A percentile compares a stretch with the other conserved stretches of the same genome.
phyloP scores from a whole-genome alignment of 345 rosid genomes.

The Euphorbia lathyris region DNA sequence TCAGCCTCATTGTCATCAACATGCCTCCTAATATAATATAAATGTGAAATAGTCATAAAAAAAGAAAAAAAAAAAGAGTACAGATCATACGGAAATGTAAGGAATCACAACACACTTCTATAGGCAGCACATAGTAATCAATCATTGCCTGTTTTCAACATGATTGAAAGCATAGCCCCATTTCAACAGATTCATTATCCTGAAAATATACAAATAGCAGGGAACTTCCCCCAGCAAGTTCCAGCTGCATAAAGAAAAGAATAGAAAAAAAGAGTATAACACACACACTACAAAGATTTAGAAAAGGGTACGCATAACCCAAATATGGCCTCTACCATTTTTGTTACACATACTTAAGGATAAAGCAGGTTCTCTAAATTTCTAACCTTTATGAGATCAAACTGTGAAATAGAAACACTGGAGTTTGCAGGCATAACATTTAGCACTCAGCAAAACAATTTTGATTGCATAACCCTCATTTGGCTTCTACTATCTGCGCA shows the following conservation, averaged over 20 bases:
- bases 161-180: neutral
- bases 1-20: constrained; percentile 41
- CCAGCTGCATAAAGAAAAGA: neutral
- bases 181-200: neutral
- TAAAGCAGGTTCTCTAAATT: too few species aligned
- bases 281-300: neutral
- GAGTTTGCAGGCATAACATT: too few species aligned
- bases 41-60: constrained; percentile 3
- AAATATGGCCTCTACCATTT: too few species aligned
- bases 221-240: neutral
- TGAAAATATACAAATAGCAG: neutral
- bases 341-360: too few species aligned
- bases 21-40: constrained; percentile 13
- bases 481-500: neutral
- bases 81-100: neutral
- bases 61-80: too few species aligned
- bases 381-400: too few species aligned
- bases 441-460: too few species aligned
- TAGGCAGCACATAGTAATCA: neutral
- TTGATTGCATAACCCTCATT: neutral
- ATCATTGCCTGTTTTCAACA: neutral
- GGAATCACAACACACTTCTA: neutral
- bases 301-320: neutral
- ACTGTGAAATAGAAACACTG: too few species aligned
- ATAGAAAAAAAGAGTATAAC: neutral